Evolutionary conservation across 805 yeast species (phyloP).

Genomic region (Starmerella floris): DNA sequence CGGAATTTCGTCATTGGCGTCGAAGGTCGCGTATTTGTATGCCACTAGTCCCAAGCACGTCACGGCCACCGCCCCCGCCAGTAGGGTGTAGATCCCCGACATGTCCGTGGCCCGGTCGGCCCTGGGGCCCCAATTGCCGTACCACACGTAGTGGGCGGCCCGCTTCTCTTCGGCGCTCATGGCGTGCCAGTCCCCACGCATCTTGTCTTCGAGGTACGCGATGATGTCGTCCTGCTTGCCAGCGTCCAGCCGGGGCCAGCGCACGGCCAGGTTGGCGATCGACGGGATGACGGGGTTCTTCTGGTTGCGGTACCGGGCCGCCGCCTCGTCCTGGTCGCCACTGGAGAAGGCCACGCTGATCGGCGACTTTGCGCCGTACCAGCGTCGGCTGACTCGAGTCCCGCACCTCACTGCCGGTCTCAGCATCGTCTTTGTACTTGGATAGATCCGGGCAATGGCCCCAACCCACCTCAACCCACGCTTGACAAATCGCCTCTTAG

Average conservation of each 20-base stretch:
- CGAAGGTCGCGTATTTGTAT: constrained; percentile 18
- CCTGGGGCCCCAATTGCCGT: constrained; percentile 30
- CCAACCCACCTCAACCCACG: too few species aligned
- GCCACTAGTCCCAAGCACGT: constrained; percentile 20
- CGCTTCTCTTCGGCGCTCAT: constrained; percentile 25
- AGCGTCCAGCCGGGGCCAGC: constrained; percentile 28
- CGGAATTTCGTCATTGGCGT: constrained; percentile 3
- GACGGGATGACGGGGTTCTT: constrained; percentile 27
- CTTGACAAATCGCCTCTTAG: too few species aligned
- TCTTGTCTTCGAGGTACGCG: constrained; percentile 27
- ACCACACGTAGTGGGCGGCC: constrained; percentile 26
- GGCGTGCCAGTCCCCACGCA: constrained; percentile 28
- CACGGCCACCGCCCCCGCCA: constrained; percentile 19
- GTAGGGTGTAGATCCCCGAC: constrained; percentile 9
- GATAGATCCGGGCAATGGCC: too few species aligned
- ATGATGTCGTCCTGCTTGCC: constrained; percentile 30
- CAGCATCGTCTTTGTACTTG: too few species aligned
- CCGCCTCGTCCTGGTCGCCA: constrained; percentile 23
- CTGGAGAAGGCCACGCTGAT: constrained; percentile 21
- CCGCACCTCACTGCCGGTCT: not conserved
- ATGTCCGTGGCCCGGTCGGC: constrained; percentile 21
- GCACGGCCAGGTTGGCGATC: constrained; percentile 21
- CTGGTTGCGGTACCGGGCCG: constrained; percentile 21
- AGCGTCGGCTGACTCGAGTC: not conserved
- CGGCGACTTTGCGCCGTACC: constrained; percentile 16